phyloP scores from a whole-genome alignment of 805 yeast genomes.

The Barnettozyma populi region DNA sequence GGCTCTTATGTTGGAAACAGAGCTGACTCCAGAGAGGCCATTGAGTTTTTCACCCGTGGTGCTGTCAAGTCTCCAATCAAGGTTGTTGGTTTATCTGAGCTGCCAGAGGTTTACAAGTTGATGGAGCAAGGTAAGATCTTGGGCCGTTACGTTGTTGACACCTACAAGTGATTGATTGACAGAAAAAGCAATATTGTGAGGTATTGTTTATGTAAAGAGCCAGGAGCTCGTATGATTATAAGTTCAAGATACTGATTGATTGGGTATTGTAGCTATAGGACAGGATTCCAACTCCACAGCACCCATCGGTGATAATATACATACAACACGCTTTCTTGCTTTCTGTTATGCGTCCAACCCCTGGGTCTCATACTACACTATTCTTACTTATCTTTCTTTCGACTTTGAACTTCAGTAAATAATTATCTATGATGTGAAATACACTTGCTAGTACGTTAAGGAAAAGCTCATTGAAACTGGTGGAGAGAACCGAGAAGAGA shows the following conservation, averaged over 20 bases:
- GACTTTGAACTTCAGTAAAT: no score
- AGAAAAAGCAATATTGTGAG: background rate
- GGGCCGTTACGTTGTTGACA: slow-evolving; percentile 63
- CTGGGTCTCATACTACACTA: no score
- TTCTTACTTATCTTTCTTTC: no score
- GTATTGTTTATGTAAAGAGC: background rate
- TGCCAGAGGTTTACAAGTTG: slow-evolving; percentile 46
- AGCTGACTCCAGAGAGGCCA: slow-evolving; percentile 73
- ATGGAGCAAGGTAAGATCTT: slow-evolving; percentile 60
- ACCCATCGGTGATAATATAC: no score
- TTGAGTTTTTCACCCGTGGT: slow-evolving; percentile 66
- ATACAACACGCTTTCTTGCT: no score
- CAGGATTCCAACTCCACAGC: no score
- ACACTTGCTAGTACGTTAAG: no score
- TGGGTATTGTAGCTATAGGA: no score
- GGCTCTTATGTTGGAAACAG: slow-evolving; percentile 89
- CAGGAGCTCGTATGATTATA: background rate
- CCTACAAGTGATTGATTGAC: slow-evolving; percentile 32
- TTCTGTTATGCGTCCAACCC: no score
- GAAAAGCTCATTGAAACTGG: no score
- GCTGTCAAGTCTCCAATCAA: slow-evolving; percentile 58
- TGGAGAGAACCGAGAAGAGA: no score
- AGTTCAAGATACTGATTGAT: background rate
- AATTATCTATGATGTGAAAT: no score
- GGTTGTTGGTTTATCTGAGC: slow-evolving; percentile 50